Evolutionary conservation across 2,329 filamentous ascomycete species (phyloP).

Genomic region (Graphium sp.): DNA sequence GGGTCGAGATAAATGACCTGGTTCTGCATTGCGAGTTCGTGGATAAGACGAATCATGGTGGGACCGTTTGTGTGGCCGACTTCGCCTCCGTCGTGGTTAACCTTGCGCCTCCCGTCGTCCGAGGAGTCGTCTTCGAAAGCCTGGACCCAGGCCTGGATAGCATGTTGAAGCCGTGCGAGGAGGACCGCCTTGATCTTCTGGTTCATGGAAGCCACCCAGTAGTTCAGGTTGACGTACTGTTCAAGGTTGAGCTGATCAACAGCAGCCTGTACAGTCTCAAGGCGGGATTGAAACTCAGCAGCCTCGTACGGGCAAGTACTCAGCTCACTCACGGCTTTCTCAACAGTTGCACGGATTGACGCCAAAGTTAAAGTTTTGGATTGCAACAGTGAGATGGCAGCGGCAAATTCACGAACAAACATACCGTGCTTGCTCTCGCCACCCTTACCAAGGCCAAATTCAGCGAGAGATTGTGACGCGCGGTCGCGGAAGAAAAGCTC

Average conservation of each 20-base stretch:
- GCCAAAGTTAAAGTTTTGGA: constrained; percentile 67
- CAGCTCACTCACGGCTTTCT: constrained; percentile 70
- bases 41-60: constrained; percentile 55
- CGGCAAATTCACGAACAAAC: constrained; percentile 87
- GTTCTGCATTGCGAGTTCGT: constrained; percentile 95
- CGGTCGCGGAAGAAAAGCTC: constrained; percentile 51
- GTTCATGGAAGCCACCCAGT: constrained; percentile 84
- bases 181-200: constrained; percentile 67
- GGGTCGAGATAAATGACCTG: constrained; percentile 95
- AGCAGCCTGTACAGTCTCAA: constrained; percentile 76
- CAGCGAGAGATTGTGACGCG: constrained; percentile 25
- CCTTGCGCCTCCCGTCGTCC: constrained; percentile 35
- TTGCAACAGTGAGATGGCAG: constrained; percentile 74
- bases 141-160: constrained; percentile 74
- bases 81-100: constrained; percentile 22
- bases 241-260: constrained; percentile 95
- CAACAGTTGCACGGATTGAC: constrained; percentile 62
- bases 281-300: constrained; percentile 59
- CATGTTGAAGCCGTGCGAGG: constrained; percentile 64
- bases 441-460: constrained; percentile 29
- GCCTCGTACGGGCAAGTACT: constrained; percentile 71
- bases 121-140: constrained; percentile 54
- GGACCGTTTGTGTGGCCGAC: constrained; percentile 35
- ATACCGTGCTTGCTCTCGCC: constrained; percentile 88
- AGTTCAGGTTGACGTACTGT: constrained; percentile 82